Base-by-base conservation (phyloP, 148 eudicot species). In the Oxyria digyna region DNA sequence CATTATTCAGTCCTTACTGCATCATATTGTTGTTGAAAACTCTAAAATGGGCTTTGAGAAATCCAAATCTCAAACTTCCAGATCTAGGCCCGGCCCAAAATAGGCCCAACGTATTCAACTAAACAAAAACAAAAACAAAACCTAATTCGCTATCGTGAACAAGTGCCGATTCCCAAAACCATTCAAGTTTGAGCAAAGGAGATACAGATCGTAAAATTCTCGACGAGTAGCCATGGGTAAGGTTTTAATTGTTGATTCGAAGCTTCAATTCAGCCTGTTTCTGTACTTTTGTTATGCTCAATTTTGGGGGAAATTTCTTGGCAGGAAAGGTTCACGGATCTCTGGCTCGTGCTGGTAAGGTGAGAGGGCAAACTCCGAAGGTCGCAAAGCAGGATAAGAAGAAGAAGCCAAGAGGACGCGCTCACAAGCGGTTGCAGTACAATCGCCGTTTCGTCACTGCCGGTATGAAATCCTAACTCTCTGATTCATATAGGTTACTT, bases 321-420 rank as follows among this genome's bases (percentile, higher is more conserved):
- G 20, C 72, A 68, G 35, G 95, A 11, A 91, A 91, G 84, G 91
- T 91, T 5, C 91, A 88, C 84, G 97, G 97, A 80, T 88, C 97
- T 0, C 78, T 91, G 83, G 97, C 97, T 3, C 94, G 97, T 77
- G 97, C 97, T 6, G 97, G 97, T n/a, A 88, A 91, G 81, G 97
- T 91, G 71, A 85, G 97, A 78, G 97, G 97, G 0, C 97, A 88
- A 68, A 88, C 97, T 1, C 97, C 95, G 0, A 91, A 91, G 73
- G 95, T 91, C 0, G 95, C 97, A 0, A 81, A 81, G 75, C 95
- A 88, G 78, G 97, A 91, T 78, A 91, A 91, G 89, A 91, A 91
- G 91, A 91, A 88, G 91, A 69, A 87, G 91, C 95, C 97, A 20
- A 85, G 91, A 20, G 97, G 97, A 24, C 87, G 97, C n/a, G 97